Percentiles rank a stretch among this genome's conserved stretches.
Conservation (phyloP, 2,329 filamentous ascomycete genomes). For the Hypoxylon sp. region DNA sequence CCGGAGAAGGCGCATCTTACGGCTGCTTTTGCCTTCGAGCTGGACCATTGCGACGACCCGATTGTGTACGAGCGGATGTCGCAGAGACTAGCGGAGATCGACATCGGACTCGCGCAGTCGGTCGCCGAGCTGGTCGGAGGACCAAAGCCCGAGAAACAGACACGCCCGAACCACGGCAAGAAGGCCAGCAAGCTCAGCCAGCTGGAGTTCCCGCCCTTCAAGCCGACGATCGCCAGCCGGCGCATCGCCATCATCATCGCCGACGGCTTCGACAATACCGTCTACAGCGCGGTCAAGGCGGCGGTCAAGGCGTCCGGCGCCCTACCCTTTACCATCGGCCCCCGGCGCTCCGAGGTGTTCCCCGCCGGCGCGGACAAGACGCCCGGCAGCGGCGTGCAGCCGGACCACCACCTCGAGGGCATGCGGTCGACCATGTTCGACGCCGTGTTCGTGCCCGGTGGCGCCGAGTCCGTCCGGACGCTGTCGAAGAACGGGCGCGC, state of each 20-base stretch:
- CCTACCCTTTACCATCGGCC: slow-evolving; percentile 77
- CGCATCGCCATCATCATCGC: slow-evolving; percentile 81
- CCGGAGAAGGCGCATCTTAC: slow-evolving; percentile 74
- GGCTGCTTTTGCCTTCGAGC: slow-evolving; percentile 73
- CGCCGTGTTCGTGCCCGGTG: slow-evolving; percentile 80
- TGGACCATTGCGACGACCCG: slow-evolving; percentile 85
- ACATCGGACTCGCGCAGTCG: slow-evolving; percentile 73
- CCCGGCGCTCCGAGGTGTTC: slow-evolving; percentile 73
- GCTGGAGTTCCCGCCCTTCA: slow-evolving; percentile 71
- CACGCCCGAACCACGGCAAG: slow-evolving; percentile 72
- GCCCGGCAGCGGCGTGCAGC: slow-evolving; percentile 65
- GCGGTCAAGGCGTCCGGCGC: slow-evolving; percentile 72
- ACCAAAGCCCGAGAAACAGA: slow-evolving; percentile 64
- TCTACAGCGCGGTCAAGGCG: slow-evolving; percentile 73
- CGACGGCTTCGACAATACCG: slow-evolving; percentile 77
- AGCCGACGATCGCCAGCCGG: slow-evolving; percentile 76
- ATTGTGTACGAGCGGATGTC: slow-evolving; percentile 79
- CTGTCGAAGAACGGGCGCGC: slow-evolving; percentile 78
- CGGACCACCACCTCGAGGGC: slow-evolving; percentile 84
- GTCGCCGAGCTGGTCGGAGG: slow-evolving; percentile 79
- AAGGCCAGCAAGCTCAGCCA: slow-evolving; percentile 77
- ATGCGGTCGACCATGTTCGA: slow-evolving; percentile 86
- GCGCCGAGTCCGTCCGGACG: slow-evolving; percentile 70
- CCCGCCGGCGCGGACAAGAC: slow-evolving; percentile 68
- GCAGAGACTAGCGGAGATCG: slow-evolving; percentile 76